Conservation (phyloP, 2,329 filamentous ascomycete genomes). For the Colletotrichum falcatum region DNA sequence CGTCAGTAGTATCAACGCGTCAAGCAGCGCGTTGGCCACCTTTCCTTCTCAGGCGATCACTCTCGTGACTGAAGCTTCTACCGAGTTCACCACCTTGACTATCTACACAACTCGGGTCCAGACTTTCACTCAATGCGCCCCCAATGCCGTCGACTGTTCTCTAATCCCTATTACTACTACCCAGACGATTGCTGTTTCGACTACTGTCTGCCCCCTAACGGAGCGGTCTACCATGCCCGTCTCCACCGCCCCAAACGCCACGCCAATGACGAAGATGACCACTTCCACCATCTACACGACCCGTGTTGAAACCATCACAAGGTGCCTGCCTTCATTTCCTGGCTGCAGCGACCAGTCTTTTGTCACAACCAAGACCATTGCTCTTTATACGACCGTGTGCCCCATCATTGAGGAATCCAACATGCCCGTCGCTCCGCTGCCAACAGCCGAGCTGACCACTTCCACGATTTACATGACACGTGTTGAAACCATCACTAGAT, state of each 20-base stretch:
- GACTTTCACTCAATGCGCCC: constrained; percentile 67
- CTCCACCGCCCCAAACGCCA: not conserved
- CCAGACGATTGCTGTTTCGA: constrained; percentile 49
- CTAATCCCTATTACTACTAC: constrained; percentile 52
- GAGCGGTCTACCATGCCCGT: constrained; percentile 26
- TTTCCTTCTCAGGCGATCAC: not conserved
- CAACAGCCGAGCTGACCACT: constrained; percentile 42
- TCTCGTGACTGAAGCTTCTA: not conserved
- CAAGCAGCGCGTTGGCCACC: not conserved
- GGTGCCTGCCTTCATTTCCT: constrained; percentile 36
- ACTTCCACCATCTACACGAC: constrained; percentile 43
- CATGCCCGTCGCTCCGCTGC: constrained; percentile 4
- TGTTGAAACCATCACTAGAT: constrained; percentile 39
- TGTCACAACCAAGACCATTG: constrained; percentile 52
- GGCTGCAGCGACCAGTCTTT: constrained; percentile 43
- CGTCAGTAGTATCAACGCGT: constrained; percentile 9
- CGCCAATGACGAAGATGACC: constrained; percentile 33
- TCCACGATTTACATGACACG: constrained; percentile 47
- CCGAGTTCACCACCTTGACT: constrained; percentile 49
- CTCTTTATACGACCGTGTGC: not conserved
- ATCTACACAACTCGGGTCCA: constrained; percentile 57
- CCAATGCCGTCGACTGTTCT: constrained; percentile 54
- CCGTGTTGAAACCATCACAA: constrained; percentile 39
- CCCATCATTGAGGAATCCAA: not conserved
- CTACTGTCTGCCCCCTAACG: constrained; percentile 57